Evolutionary conservation across 108 stramenopile genomes (phyloP), one percentile per base, ranked within the genome.

Genomic region (Nitzschia sp.): DNA sequence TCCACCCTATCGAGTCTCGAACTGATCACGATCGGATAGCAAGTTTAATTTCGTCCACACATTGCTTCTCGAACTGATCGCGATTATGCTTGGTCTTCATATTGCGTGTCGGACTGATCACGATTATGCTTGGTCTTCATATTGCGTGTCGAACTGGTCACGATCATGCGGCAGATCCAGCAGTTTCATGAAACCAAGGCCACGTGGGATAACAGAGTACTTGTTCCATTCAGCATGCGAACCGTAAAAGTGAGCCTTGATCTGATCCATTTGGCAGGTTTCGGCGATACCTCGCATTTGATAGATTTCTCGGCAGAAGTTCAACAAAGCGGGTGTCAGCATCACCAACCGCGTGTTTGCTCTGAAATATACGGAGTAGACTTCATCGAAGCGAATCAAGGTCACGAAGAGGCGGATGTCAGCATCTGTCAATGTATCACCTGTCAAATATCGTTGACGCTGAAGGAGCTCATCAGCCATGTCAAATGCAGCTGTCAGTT

Each of bases 331-430:
- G 17, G 96, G 94, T 45, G 94, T 96, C 66, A 86, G 80, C 38
- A 73, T 73, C 4, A 95, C 83, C 13, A 86, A 75, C 22, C 87
- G 71, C 28, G 89, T 86, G 71, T 95, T 97, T 72, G 92, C 89
- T 73, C 95, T 94, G 87, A 98, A 99, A 80, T 98, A 96, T 22
- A 94, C 80, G 27, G 73, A 73, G 65, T 97, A 97, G 21, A 92
- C 85, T 68, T 96, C 97, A 73, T 98, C 99, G 70, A 96, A 97
- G 25, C 99, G 90, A 38, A 91, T 71, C 46, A 98, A 66, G 1
- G 98, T 97, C 16, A 91, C 88, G 63, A 97, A 98, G 21, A 98
- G 85, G 44, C 99, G 85, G 35, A 99, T 78, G 71, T 99, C 99
- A 15, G 96, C 93, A 57, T 95, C 91, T 25, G 99, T 99, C 63